Conservation (phyloP, 768 basidiomycete species). For the Amanita thiersii region DNA sequence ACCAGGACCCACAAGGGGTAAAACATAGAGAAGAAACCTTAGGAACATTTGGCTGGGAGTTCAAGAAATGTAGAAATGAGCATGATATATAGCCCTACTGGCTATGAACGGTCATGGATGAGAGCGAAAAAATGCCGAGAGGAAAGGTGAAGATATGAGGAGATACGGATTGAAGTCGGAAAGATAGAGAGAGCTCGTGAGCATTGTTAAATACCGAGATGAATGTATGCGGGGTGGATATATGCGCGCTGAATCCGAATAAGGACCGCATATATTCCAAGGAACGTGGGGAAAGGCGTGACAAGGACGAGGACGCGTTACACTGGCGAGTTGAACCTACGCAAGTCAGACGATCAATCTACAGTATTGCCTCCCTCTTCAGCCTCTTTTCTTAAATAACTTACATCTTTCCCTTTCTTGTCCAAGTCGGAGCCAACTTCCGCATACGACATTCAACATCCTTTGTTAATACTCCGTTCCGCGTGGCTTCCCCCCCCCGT, state of each 20-base stretch:
- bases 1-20: conserved; percentile 35
- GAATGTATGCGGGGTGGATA: too few relatives aligned
- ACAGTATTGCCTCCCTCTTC: neutral
- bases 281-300: too few relatives aligned
- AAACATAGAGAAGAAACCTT: conserved; percentile 23
- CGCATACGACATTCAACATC: conserved; percentile 15
- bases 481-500: conserved; percentile 9
- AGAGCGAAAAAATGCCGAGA: too few relatives aligned
- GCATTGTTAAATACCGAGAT: too few relatives aligned
- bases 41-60: conserved; percentile 21
- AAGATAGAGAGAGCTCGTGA: too few relatives aligned
- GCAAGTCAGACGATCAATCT: neutral
- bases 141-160: too few relatives aligned
- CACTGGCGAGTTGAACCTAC: neutral
- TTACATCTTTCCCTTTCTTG: conserved; percentile 23
- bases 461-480: conserved; percentile 13
- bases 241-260: too few relatives aligned
- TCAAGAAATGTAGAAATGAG: neutral
- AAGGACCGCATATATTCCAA: too few relatives aligned
- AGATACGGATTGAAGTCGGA: too few relatives aligned
- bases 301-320: too few relatives aligned
- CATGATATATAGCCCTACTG: too few relatives aligned
- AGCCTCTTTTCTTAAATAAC: conserved; percentile 20
- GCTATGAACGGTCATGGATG: too few relatives aligned
- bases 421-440: conserved; percentile 15